A percentile compares a stretch with the other conserved stretches of the same genome.
phyloP scores from a whole-genome alignment of 140 eudicot species.

The Erigeron philadelphicus region DNA sequence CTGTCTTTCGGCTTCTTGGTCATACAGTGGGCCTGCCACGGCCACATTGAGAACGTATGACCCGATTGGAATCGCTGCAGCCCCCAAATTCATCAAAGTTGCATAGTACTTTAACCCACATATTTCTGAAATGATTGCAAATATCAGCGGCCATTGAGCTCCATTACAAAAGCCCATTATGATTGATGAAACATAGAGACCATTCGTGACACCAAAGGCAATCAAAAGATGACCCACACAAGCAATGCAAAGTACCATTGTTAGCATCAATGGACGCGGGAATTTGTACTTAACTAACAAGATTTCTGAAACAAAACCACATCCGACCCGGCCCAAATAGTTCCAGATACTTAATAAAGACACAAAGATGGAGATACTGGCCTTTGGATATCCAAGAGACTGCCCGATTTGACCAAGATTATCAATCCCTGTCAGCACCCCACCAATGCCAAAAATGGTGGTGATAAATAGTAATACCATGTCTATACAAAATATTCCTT shows the following conservation, averaged over 20 bases:
- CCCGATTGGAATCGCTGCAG: constrained; percentile 73
- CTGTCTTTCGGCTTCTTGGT: constrained; percentile 47
- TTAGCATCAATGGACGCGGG: constrained; percentile 75
- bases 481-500: constrained; percentile 71
- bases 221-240: constrained; percentile 67
- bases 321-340: constrained; percentile 56
- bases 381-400: constrained; percentile 59
- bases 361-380: constrained; percentile 56
- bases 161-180: constrained; percentile 78
- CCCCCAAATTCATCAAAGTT: constrained; percentile 54
- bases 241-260: constrained; percentile 51
- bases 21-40: constrained; percentile 59
- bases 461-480: constrained; percentile 54
- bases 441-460: constrained; percentile 66
- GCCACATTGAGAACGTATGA: constrained; percentile 57
- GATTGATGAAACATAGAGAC: constrained; percentile 58
- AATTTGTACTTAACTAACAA: constrained; percentile 52
- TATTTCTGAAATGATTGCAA: constrained; percentile 67
- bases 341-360: constrained; percentile 78
- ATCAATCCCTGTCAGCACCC: constrained; percentile 73
- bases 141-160: constrained; percentile 78
- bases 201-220: constrained; percentile 63
- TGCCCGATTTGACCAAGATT: constrained; percentile 75
- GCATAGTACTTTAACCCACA: constrained; percentile 77
- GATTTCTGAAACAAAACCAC: constrained; percentile 61